Percentiles rank a stretch among this genome's conserved stretches.
Evolutionary conservation across 1,139 yeast species (phyloP).

Genomic region (Blastobotrys serpentis): DNA sequence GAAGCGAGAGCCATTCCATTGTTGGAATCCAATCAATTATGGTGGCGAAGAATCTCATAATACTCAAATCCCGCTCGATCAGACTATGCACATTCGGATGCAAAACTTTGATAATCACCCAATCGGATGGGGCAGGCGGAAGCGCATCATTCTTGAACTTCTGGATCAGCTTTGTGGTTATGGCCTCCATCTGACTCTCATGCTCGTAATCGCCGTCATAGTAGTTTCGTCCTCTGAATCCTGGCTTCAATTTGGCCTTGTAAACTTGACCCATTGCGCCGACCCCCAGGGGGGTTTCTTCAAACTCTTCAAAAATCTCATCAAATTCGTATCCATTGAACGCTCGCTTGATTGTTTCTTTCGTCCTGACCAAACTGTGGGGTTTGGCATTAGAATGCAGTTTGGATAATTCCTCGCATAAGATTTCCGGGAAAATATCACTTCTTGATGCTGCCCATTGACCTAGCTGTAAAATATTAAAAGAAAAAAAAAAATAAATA

Average conservation of each 20-base stretch:
- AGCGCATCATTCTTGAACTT: slow-evolving; percentile 5
- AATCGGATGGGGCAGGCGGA: slow-evolving; percentile 43
- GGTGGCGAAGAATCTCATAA: slow-evolving; percentile 79
- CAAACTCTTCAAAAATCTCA: slow-evolving; percentile 79
- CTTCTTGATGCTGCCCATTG: slow-evolving; percentile 99
- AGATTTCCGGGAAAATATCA: slow-evolving; percentile 77
- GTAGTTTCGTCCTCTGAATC: slow-evolving; percentile 10
- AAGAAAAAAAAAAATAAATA: slow-evolving; percentile 14
- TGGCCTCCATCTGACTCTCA: slow-evolving; percentile 15
- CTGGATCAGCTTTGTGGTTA: background rate
- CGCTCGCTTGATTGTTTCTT: slow-evolving; percentile 55
- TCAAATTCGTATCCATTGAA: slow-evolving; percentile 62
- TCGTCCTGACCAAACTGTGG: slow-evolving; percentile 66
- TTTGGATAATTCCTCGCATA: slow-evolving; percentile 74
- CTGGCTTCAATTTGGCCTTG: slow-evolving; percentile 54
- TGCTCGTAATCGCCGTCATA: slow-evolving; percentile 4
- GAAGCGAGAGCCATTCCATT: slow-evolving; percentile 96
- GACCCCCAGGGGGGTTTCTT: slow-evolving; percentile 77
- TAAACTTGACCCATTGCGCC: slow-evolving; percentile 99
- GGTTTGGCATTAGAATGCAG: slow-evolving; percentile 81
- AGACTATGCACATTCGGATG: slow-evolving; percentile 80
- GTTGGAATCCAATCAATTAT: slow-evolving; percentile 74
- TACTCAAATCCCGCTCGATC: slow-evolving; percentile 75
- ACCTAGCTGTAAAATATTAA: slow-evolving; percentile 50
- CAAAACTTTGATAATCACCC: slow-evolving; percentile 86